Percentiles rank a stretch among this genome's conserved stretches.
Conservation (phyloP, 2,329 filamentous ascomycete species). For the Pseudocercospora cruenta region DNA sequence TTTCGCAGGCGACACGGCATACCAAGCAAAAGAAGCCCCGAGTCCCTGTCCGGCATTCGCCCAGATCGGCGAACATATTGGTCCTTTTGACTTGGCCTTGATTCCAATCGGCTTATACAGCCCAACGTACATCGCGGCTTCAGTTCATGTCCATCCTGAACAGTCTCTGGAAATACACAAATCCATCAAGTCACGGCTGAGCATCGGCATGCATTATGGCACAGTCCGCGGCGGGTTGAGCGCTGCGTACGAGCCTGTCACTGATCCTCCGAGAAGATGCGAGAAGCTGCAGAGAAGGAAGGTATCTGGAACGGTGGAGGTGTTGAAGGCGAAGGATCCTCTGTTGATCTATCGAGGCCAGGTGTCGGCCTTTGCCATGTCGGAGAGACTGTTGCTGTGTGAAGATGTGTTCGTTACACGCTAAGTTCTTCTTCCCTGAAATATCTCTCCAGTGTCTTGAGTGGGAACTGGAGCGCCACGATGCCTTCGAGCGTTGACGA, state of each 20-base stretch:
- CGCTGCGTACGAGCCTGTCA: slow-evolving; percentile 53
- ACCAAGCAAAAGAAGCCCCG: slow-evolving; percentile 45
- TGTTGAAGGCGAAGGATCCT: slow-evolving; percentile 32
- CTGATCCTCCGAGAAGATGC: slow-evolving; percentile 52
- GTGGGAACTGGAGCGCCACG: neutral
- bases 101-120: slow-evolving; percentile 55
- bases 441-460: neutral
- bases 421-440: neutral
- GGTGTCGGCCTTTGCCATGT: slow-evolving; percentile 46
- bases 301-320: slow-evolving; percentile 40
- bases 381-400: slow-evolving; percentile 52
- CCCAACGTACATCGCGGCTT: slow-evolving; percentile 49
- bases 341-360: slow-evolving; percentile 43
- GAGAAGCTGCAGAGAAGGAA: slow-evolving; percentile 47
- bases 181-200: slow-evolving; percentile 51
- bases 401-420: neutral
- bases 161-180: slow-evolving; percentile 54
- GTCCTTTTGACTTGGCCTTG: slow-evolving; percentile 54
- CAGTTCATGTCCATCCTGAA: slow-evolving; percentile 53
- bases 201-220: slow-evolving; percentile 58
- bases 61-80: slow-evolving; percentile 51
- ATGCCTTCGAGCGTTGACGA: neutral
- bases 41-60: slow-evolving; percentile 54
- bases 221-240: slow-evolving; percentile 52
- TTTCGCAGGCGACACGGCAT: slow-evolving; percentile 57